Conservation (phyloP, 78 protist genomes). For the Pigoraptor vietnamica region DNA sequence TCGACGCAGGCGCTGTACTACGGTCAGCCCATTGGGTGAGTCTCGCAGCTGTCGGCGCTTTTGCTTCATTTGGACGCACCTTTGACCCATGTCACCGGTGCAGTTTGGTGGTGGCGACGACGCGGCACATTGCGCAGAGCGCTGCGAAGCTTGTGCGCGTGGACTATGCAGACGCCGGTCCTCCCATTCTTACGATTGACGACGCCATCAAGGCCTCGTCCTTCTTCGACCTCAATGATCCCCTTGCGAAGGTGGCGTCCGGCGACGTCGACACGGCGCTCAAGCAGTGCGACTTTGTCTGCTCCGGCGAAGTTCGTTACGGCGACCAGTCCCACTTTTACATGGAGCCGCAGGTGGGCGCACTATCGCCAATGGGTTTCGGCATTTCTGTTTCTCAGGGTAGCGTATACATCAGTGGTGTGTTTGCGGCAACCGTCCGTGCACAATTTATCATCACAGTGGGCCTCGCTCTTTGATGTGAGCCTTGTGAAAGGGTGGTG, state of each 20-base stretch:
- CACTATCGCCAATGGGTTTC: too few relatives aligned
- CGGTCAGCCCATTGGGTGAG: conserved; percentile 37
- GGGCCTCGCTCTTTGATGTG: too few relatives aligned
- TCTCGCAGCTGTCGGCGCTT: too few relatives aligned
- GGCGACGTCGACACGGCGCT: conserved; percentile 32
- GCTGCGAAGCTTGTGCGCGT: conserved; percentile 12
- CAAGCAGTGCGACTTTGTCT: background rate
- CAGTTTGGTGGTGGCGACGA: conserved; percentile 28
- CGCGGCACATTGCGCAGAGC: conserved; percentile 1
- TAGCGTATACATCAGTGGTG: too few relatives aligned
- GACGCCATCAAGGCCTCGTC: background rate
- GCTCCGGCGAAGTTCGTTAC: background rate
- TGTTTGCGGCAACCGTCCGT: too few relatives aligned
- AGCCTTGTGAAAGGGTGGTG: too few relatives aligned
- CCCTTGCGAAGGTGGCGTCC: background rate
- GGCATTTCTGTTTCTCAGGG: too few relatives aligned
- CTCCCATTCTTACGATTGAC: conserved; percentile 6
- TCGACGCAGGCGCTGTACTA: background rate
- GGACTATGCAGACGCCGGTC: background rate
- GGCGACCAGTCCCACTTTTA: conserved; percentile 50
- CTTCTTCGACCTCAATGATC: background rate
- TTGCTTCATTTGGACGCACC: too few relatives aligned
- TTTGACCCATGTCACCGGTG: background rate
- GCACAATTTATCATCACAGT: too few relatives aligned
- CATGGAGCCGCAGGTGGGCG: conserved; percentile 39